Percentiles rank a stretch among this genome's conserved stretches.
phyloP scores from a whole-genome alignment of 225 moss, liverwort and hornwort genomes.

The Bryum argenteum region DNA sequence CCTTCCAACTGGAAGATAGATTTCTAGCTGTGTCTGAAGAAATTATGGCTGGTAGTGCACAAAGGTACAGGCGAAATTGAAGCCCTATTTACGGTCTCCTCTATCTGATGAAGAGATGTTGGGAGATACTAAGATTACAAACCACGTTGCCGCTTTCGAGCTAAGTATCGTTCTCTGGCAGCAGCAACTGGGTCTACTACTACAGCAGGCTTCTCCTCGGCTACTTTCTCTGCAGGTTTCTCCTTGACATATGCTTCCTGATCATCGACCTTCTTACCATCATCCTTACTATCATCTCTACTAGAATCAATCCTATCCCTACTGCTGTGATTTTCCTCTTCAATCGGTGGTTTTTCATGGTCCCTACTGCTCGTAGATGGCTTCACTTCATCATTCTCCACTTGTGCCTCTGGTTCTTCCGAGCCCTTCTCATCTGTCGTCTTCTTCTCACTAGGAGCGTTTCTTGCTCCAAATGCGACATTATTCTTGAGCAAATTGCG shows the following conservation, averaged over 20 bases:
- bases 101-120: background rate
- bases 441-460: conserved; percentile 24
- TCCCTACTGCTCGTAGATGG: conserved; percentile 31
- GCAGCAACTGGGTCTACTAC: conserved; percentile 59
- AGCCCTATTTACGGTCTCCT: no score
- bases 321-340: conserved; percentile 19
- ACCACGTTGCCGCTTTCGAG: conserved; percentile 72
- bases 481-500: conserved; percentile 87
- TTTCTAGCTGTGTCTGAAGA: no score
- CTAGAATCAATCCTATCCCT: conserved; percentile 26
- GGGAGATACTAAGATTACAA: conserved; percentile 19
- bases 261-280: conserved; percentile 18
- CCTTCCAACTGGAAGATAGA: no score
- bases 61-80: no score
- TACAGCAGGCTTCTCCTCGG: conserved; percentile 28
- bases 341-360: conserved; percentile 16
- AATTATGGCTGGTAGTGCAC: no score
- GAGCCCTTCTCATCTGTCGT: conserved; percentile 20
- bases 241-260: conserved; percentile 7
- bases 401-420: conserved; percentile 31
- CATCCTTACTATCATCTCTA: conserved; percentile 27
- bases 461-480: conserved; percentile 82
- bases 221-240: conserved; percentile 25
- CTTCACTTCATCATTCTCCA: conserved; percentile 31
- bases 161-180: conserved; percentile 78